Evolutionary conservation across 1,284 basidiomycete genomes (phyloP).

Genomic region (Puccinia horiana): DNA sequence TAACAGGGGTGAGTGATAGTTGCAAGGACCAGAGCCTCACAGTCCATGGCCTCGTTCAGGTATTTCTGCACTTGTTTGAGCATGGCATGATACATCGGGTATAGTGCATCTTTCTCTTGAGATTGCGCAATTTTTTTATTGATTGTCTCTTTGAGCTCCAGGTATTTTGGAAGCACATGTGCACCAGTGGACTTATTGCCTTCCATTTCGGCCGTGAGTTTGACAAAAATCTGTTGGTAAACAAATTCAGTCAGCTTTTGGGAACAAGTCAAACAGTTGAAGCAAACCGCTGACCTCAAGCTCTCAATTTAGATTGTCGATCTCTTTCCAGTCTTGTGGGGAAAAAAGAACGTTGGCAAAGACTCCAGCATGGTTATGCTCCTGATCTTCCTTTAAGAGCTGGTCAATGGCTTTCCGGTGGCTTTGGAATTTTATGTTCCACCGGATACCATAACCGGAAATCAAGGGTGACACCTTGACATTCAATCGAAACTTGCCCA

Average conservation of each 20-base stretch:
- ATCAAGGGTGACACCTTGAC: not conserved
- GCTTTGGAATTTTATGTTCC: not conserved
- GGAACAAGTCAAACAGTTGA: too few species aligned
- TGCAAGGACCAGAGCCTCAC: not conserved
- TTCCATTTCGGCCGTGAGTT: not conserved
- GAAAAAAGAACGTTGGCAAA: not conserved
- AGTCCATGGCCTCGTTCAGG: not conserved
- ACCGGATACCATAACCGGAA: not conserved
- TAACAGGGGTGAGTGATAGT: not conserved
- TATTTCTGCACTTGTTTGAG: not conserved
- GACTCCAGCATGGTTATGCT: not conserved
- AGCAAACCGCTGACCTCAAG: not conserved
- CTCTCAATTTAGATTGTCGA: too few species aligned
- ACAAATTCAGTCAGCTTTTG: too few species aligned
- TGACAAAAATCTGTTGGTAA: not conserved
- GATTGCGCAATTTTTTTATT: not conserved
- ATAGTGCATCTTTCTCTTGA: not conserved
- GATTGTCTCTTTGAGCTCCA: not conserved
- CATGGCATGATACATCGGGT: constrained; percentile 10
- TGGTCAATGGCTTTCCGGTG: too few species aligned
- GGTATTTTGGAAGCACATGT: not conserved
- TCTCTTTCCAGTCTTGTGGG: too few species aligned
- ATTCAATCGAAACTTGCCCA: not conserved
- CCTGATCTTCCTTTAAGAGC: not conserved
- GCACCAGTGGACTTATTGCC: not conserved